Conservation (phyloP, 1,284 basidiomycete genomes). For the Erythrobasidium hasegawianum region DNA sequence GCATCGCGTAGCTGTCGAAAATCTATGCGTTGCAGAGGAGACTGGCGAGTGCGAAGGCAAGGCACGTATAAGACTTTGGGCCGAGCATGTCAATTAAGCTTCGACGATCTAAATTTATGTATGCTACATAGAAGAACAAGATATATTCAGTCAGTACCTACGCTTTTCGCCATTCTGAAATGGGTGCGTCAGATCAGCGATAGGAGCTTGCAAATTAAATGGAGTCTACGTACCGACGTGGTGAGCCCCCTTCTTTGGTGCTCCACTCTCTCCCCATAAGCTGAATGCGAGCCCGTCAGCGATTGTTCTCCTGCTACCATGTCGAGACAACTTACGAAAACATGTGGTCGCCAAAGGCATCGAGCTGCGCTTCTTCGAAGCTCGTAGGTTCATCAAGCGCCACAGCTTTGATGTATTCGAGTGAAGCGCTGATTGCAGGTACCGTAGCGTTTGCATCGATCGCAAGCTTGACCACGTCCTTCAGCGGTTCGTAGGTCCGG, state of each 20-base stretch:
- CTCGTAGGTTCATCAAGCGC: conserved; percentile 41
- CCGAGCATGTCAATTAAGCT: too few relatives aligned
- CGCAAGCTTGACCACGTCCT: conserved; percentile 42
- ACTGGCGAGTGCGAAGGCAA: too few relatives aligned
- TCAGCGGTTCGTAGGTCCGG: conserved; percentile 43
- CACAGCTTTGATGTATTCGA: conserved; percentile 47
- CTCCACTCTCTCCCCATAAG: background rate
- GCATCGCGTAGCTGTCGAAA: too few relatives aligned
- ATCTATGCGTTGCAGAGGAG: too few relatives aligned
- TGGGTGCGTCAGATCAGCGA: too few relatives aligned
- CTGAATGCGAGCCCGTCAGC: background rate
- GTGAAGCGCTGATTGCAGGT: conserved; percentile 45
- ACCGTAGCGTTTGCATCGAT: conserved; percentile 46
- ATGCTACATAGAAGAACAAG: too few relatives aligned
- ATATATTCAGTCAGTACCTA: too few relatives aligned
- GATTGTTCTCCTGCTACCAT: background rate
- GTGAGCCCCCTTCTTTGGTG: conserved; percentile 5
- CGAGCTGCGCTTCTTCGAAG: conserved; percentile 27
- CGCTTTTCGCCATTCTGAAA: background rate
- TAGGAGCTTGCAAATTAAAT: too few relatives aligned
- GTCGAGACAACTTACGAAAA: conserved; percentile 4
- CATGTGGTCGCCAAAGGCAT: conserved; percentile 19
- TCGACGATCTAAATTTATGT: too few relatives aligned
- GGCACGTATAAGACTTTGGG: too few relatives aligned
- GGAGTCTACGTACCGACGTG: conserved; percentile 17